These are phyloP conservation scores for Trichoderma aggressivum DNA, from an alignment of 2,329 filamentous ascomycete genomes.

Conservation along the genomic window DNA sequence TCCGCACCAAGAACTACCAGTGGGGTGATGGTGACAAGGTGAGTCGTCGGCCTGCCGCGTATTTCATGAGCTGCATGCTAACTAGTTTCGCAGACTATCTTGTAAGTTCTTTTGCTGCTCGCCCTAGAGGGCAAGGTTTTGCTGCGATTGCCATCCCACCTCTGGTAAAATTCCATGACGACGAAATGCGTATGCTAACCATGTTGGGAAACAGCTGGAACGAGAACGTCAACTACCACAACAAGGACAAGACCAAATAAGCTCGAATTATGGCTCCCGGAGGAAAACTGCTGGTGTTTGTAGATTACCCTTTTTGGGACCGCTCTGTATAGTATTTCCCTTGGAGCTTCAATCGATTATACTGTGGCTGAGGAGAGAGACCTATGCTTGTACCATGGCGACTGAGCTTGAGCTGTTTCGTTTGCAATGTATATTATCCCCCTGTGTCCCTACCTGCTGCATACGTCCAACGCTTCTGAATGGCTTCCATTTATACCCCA, in stretches of 20 bases:
- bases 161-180: not conserved
- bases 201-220: conserved; percentile 69
- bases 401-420: not conserved
- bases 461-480: not conserved
- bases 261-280: conserved; percentile 20
- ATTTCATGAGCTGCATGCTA: conserved; percentile 22
- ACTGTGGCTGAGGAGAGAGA: not conserved
- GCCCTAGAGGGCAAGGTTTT: not conserved
- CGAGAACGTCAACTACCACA: conserved; percentile 91
- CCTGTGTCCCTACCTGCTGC: not conserved
- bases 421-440: not conserved
- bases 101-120: conserved; percentile 29
- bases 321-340: conserved; percentile 33
- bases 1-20: conserved; percentile 90
- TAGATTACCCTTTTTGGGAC: conserved; percentile 30
- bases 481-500: not conserved
- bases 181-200: not conserved
- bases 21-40: conserved; percentile 98
- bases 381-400: not conserved
- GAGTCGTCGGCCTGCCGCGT: conserved; percentile 22
- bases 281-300: conserved; percentile 25
- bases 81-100: conserved; percentile 50
- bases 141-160: not conserved
- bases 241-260: conserved; percentile 71
- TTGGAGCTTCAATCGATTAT: conserved; percentile 20